phyloP scores from a whole-genome alignment of 2,329 filamentous ascomycete genomes.

The Tympanopsis confertula region DNA sequence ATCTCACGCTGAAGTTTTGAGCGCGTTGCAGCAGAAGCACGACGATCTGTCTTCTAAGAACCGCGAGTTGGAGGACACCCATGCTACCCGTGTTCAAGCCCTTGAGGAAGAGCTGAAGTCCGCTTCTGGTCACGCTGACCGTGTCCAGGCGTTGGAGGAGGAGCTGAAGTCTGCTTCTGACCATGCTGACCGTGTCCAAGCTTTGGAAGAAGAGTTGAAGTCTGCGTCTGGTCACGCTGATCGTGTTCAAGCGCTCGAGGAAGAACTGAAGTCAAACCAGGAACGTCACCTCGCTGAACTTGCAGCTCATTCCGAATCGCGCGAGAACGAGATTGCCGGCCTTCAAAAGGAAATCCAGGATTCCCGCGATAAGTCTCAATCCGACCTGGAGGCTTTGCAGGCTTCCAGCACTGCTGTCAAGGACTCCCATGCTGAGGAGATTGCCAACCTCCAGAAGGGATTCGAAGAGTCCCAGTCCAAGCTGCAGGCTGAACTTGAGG shows the following conservation, averaged over 20 bases:
- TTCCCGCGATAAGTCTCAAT: constrained; percentile 11
- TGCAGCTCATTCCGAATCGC: constrained; percentile 12
- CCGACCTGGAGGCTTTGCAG: constrained; percentile 9
- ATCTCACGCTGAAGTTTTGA: constrained; percentile 15
- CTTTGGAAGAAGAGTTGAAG: no score
- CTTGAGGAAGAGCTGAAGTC: constrained; percentile 8
- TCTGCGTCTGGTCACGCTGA: no score
- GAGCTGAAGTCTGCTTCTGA: no score
- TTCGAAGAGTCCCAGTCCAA: constrained; percentile 22
- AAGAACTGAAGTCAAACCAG: constrained; percentile 10
- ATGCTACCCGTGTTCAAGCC: neutral
- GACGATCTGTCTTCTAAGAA: neutral
- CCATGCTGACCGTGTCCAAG: no score
- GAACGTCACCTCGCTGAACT: constrained; percentile 15
- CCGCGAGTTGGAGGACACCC: neutral
- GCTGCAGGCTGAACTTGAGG: constrained; percentile 20
- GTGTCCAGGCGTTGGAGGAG: no score
- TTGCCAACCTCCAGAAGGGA: constrained; percentile 1
- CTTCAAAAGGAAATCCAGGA: constrained; percentile 25
- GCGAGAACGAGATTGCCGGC: constrained; percentile 15
- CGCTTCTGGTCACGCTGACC: no score
- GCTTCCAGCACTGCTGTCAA: neutral
- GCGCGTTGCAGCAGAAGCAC: constrained; percentile 2
- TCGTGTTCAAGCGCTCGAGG: neutral
- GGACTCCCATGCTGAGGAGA: neutral